Percentiles rank a stretch among this genome's conserved stretches.
Evolutionary conservation across 345 rosid genomes (phyloP).

Genomic region (Tarenaya hassleriana): DNA sequence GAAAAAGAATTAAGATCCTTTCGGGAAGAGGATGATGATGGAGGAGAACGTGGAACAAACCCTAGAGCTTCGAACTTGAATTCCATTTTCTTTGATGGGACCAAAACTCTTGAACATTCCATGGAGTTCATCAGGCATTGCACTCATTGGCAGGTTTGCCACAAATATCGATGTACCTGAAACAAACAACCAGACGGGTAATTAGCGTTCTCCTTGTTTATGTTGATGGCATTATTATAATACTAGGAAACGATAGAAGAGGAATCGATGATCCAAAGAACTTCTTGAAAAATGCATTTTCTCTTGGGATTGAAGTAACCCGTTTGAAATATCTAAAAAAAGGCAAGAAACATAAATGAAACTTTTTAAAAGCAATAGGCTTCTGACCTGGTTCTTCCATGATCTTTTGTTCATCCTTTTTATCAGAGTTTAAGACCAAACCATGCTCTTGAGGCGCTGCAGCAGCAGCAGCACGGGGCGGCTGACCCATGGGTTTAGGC

Average conservation of each 20-base stretch:
- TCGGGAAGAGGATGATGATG: too few species aligned
- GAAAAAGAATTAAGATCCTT: too few species aligned
- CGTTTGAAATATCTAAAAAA: slow-evolving; percentile 3
- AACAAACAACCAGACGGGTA: too few species aligned
- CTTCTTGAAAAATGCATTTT: too few species aligned
- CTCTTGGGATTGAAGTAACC: not conserved
- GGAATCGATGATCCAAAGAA: too few species aligned
- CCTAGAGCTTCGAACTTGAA: slow-evolving; percentile 82
- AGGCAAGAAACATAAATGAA: not conserved
- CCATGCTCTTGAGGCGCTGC: slow-evolving; percentile 27
- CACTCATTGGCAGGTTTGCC: slow-evolving; percentile 55
- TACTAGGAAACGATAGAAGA: too few species aligned
- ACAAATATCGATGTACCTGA: slow-evolving; percentile 67
- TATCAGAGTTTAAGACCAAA: slow-evolving; percentile 22
- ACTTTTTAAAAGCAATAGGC: not conserved
- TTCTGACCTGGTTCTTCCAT: slow-evolving; percentile 29
- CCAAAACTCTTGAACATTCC: slow-evolving; percentile 69
- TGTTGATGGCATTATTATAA: too few species aligned
- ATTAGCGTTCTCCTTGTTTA: too few species aligned
- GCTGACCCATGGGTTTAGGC: slow-evolving; percentile 27
- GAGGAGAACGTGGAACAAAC: slow-evolving; percentile 28
- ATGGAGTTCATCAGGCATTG: slow-evolving; percentile 59
- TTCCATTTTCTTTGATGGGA: slow-evolving; percentile 55
- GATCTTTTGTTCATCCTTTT: slow-evolving; percentile 10
- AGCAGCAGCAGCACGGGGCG: slow-evolving; percentile 28